Percentiles rank a stretch among this genome's conserved stretches.
These are phyloP conservation scores for Coniochaeta sp. DNA, from an alignment of 2,329 filamentous ascomycete species.

Conservation along the genomic window DNA sequence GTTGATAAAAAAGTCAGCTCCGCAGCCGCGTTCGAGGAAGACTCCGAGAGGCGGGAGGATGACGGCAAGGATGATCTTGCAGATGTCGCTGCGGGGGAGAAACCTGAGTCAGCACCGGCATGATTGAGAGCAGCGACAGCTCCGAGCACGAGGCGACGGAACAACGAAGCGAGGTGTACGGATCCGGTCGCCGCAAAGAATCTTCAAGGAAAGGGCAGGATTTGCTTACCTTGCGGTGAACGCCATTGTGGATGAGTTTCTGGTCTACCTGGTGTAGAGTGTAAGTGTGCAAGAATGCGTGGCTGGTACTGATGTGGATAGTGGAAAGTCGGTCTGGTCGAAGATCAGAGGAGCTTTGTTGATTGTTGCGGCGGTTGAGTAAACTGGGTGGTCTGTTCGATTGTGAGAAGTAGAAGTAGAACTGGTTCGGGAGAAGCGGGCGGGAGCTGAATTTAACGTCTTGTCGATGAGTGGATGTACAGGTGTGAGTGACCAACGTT, in stretches of 20 bases:
- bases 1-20: slow-evolving; percentile 85
- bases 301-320: not conserved
- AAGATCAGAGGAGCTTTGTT: not conserved
- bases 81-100: slow-evolving; percentile 38
- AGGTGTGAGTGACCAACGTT: too few species aligned
- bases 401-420: not conserved
- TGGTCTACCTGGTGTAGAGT: not conserved
- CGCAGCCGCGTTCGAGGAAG: slow-evolving; percentile 89
- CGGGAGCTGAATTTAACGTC: not conserved
- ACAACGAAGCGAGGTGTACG: too few species aligned
- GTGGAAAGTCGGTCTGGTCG: not conserved
- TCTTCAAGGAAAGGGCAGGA: not conserved
- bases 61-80: slow-evolving; percentile 76
- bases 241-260: slow-evolving; percentile 38
- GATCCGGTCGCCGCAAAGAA: too few species aligned
- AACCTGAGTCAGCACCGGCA: slow-evolving; percentile 2
- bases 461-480: too few species aligned
- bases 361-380: too few species aligned
- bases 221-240: slow-evolving; percentile 52
- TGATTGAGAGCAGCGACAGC: not conserved
- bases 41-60: slow-evolving; percentile 86
- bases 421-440: not conserved
- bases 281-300: not conserved
- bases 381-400: not conserved
- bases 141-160: not conserved